These are phyloP conservation scores for Penicillium oxalicum DNA, from an alignment of 2,329 filamentous ascomycete species.

Conservation along the genomic window DNA sequence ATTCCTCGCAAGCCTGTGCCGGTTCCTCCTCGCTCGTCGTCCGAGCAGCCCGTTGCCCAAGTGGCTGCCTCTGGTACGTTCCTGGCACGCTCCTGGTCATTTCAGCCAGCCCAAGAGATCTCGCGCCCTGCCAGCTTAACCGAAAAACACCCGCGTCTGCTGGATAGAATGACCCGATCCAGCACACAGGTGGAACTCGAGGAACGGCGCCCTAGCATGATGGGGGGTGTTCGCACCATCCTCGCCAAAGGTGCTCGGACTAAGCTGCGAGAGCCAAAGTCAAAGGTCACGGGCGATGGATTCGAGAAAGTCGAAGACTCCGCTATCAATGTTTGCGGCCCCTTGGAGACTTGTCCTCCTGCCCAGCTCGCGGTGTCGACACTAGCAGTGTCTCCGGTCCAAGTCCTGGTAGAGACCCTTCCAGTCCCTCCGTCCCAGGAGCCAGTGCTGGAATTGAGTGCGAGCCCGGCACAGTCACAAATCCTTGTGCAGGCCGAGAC, in stretches of 20 bases:
- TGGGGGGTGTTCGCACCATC: not conserved
- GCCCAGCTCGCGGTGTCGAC: not conserved
- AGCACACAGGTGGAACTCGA: no score
- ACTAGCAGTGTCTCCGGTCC: not conserved
- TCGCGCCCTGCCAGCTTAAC: no score
- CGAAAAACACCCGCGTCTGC: no score
- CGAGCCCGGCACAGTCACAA: not conserved
- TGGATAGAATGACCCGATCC: no score
- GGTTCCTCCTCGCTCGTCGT: not conserved
- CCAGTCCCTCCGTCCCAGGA: not conserved
- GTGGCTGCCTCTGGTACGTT: not conserved
- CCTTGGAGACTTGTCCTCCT: no score
- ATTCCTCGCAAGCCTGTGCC: not conserved
- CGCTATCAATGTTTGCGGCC: no score
- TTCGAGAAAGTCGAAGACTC: no score
- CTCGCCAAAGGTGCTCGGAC: not conserved
- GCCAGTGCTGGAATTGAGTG: not conserved
- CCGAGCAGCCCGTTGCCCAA: slow-evolving; percentile 3
- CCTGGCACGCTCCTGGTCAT: not conserved
- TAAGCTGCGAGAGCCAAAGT: not conserved
- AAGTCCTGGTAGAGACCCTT: not conserved
- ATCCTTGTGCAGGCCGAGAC: not conserved
- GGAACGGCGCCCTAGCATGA: not conserved
- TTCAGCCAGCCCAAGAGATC: no score
- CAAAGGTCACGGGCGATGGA: not conserved